These are phyloP conservation scores for Coemansia sp. DNA, from an alignment of 192 early-diverging fungal genomes.

Conservation along the genomic window DNA sequence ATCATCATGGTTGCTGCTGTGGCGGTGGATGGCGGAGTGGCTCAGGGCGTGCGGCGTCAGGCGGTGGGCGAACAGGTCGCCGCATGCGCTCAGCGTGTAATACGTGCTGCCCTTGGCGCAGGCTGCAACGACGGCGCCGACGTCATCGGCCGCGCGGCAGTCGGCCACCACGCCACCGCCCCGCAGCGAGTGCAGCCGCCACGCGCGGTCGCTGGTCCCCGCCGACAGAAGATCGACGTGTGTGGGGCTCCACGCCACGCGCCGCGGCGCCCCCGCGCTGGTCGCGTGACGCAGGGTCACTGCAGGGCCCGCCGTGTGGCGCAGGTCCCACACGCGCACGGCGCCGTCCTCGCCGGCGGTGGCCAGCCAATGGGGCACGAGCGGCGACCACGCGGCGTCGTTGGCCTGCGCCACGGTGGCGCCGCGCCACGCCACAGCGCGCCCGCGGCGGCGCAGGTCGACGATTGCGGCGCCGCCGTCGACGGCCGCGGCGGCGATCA, in stretches of 20 bases:
- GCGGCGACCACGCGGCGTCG: conserved; percentile 68
- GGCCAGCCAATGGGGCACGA: conserved; percentile 77
- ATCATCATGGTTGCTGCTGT: neutral
- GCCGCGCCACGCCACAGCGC: conserved; percentile 57
- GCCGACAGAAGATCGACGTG: conserved; percentile 66
- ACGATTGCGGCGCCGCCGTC: conserved; percentile 41
- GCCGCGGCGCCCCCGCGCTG: conserved; percentile 22
- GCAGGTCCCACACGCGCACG: conserved; percentile 72
- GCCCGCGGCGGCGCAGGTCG: conserved; percentile 52
- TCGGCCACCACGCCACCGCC: conserved; percentile 22
- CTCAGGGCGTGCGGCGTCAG: conserved; percentile 17
- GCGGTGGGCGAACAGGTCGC: conserved; percentile 48
- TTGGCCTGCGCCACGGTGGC: conserved; percentile 19
- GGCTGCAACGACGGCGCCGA: conserved; percentile 38
- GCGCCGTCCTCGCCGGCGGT: conserved; percentile 59
- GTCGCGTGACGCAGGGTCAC: conserved; percentile 31
- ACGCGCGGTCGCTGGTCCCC: conserved; percentile 57
- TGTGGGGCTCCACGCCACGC: conserved; percentile 66
- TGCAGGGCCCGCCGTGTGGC: conserved; percentile 49
- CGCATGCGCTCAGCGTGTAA: conserved; percentile 47
- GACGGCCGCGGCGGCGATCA: conserved; percentile 38
- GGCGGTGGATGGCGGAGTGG: conserved; percentile 14
- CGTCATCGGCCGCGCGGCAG: conserved; percentile 38
- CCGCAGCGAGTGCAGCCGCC: conserved; percentile 58
- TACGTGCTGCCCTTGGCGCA: conserved; percentile 32